Conservation (phyloP, 768 basidiomycete species). For the Albatrellus ellisii region DNA sequence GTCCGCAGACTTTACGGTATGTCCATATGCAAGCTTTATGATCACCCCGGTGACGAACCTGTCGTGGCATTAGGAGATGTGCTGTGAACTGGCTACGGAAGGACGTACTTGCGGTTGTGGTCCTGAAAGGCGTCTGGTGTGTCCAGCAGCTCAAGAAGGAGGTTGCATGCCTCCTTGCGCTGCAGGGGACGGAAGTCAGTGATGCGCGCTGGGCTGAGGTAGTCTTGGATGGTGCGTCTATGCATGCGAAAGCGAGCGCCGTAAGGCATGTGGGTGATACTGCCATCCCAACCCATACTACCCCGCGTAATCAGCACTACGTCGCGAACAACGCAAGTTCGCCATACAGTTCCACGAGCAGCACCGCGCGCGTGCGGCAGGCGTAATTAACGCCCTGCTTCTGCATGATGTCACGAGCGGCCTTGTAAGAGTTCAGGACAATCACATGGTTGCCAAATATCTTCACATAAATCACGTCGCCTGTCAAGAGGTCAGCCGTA, state of each 20-base stretch:
- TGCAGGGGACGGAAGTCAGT: slow-evolving; percentile 15
- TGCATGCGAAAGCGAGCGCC: slow-evolving; percentile 19
- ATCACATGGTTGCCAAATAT: slow-evolving; percentile 19
- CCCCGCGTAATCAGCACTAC: background rate
- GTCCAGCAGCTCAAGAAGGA: slow-evolving; percentile 18
- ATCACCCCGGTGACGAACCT: slow-evolving; percentile 20
- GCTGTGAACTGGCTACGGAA: background rate
- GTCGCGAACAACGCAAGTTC: background rate
- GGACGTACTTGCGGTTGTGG: slow-evolving; percentile 17
- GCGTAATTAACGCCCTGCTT: slow-evolving; percentile 21
- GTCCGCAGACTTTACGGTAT: slow-evolving; percentile 18
- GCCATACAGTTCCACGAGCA: slow-evolving; percentile 18
- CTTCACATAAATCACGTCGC: slow-evolving; percentile 20
- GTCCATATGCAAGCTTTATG: slow-evolving; percentile 22
- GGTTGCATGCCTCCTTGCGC: slow-evolving; percentile 15
- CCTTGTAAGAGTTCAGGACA: slow-evolving; percentile 21
- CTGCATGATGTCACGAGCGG: slow-evolving; percentile 23
- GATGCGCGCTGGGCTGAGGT: slow-evolving; percentile 12
- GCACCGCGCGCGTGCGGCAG: slow-evolving; percentile 20
- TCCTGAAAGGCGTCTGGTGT: slow-evolving; percentile 16
- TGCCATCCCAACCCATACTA: slow-evolving; percentile 14
- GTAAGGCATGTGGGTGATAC: slow-evolving; percentile 14
- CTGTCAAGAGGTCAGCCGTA: slow-evolving; percentile 10
- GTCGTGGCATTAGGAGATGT: background rate
- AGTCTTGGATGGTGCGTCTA: slow-evolving; percentile 18